phyloP scores from a whole-genome alignment of 1,284 basidiomycete genomes.

The Cryptococcus deneoformans region DNA sequence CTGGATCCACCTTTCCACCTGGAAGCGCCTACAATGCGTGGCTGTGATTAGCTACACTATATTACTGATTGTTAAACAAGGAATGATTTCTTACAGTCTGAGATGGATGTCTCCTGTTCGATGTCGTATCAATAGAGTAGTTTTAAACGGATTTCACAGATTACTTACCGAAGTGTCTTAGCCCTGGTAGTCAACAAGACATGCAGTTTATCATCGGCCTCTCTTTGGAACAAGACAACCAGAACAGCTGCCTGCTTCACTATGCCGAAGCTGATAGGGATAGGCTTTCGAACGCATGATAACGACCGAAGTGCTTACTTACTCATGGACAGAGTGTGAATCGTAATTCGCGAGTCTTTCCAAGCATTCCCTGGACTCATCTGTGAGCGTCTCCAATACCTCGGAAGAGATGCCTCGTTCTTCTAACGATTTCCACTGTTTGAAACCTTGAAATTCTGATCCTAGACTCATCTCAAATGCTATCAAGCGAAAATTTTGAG shows the following conservation, averaged over 20 bases:
- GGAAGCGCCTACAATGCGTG: slow-evolving; percentile 59
- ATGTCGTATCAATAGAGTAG: background rate
- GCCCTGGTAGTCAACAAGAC: slow-evolving; percentile 81
- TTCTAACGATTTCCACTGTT: background rate
- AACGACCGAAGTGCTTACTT: slow-evolving; percentile 1
- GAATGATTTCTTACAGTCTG: slow-evolving; percentile 25
- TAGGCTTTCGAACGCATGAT: background rate
- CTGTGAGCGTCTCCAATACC: slow-evolving; percentile 19
- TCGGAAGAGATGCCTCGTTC: slow-evolving; percentile 1
- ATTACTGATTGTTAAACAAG: background rate
- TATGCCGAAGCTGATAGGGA: slow-evolving; percentile 32
- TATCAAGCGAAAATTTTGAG: too few species aligned
- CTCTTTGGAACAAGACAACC: slow-evolving; percentile 68
- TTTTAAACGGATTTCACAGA: background rate
- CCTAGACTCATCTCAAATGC: background rate
- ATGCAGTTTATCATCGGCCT: slow-evolving; percentile 56
- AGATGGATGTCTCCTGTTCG: slow-evolving; percentile 32
- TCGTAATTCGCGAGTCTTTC: slow-evolving; percentile 1
- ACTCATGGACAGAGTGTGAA: background rate
- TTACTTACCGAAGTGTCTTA: slow-evolving; percentile 60
- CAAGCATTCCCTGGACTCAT: slow-evolving; percentile 18
- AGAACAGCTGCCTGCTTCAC: slow-evolving; percentile 64
- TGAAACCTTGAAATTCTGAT: background rate
- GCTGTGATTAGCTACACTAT: background rate
- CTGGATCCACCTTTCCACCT: slow-evolving; percentile 72